Conservation (phyloP, 2,329 filamentous ascomycete species). For the Macroventuria anomochaeta region DNA sequence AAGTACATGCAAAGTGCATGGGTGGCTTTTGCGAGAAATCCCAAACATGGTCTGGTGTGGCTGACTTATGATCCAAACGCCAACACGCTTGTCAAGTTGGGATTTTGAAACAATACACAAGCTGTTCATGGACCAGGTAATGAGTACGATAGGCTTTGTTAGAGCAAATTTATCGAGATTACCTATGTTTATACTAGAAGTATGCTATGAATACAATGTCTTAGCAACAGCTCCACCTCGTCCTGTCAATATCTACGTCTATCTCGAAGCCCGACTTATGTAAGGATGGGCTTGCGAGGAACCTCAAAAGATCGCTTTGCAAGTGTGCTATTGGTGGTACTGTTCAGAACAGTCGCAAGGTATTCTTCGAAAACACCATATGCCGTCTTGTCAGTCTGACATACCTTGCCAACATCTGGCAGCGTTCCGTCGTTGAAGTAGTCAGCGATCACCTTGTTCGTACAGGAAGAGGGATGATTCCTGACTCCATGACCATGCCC, state of each 20-base stretch:
- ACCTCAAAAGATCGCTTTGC: background rate
- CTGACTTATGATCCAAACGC: slow-evolving; percentile 22
- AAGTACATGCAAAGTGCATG: slow-evolving; percentile 42
- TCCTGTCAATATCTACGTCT: no score
- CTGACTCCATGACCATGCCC: slow-evolving; percentile 19
- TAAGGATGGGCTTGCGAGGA: background rate
- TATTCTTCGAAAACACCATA: slow-evolving; percentile 10
- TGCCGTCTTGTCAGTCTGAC: slow-evolving; percentile 18
- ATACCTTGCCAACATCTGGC: slow-evolving; percentile 20
- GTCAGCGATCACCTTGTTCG: slow-evolving; percentile 12
- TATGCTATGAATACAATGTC: no score
- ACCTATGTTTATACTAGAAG: no score
- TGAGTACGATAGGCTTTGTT: slow-evolving; percentile 28
- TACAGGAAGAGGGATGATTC: slow-evolving; percentile 18
- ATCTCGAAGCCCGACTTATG: background rate
- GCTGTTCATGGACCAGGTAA: slow-evolving; percentile 41
- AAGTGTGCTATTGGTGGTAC: background rate
- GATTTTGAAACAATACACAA: slow-evolving; percentile 30
- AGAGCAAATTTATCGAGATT: background rate
- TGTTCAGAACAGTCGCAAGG: background rate
- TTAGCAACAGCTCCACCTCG: no score
- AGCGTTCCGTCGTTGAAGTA: slow-evolving; percentile 26
- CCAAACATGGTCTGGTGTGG: slow-evolving; percentile 28
- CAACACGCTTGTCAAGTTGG: slow-evolving; percentile 28
- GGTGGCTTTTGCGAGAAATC: slow-evolving; percentile 41